These are phyloP conservation scores for Phanerochaete sordida DNA, from an alignment of 768 basidiomycete genomes.

Conservation along the genomic window DNA sequence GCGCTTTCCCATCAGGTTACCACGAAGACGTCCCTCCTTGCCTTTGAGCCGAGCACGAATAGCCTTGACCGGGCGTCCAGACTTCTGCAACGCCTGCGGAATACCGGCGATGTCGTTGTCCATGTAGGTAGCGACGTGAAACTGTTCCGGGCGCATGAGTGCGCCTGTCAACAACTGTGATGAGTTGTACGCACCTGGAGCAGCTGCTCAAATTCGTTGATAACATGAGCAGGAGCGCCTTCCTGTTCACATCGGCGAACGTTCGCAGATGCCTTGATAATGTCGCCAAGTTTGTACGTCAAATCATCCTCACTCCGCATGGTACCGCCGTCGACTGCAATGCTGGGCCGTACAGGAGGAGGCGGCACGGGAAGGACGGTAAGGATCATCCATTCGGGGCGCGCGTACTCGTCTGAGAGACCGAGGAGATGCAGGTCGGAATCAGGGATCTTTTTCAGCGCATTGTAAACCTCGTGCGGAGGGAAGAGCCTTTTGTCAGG, in stretches of 20 bases:
- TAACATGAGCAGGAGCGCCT: conserved; percentile 93
- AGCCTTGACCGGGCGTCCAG: conserved; percentile 95
- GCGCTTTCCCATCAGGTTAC: conserved; percentile 99
- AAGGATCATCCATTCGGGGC: conserved; percentile 99
- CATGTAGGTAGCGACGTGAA: conserved; percentile 99
- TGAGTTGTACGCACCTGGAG: conserved; percentile 65
- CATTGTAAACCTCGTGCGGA: conserved; percentile 85
- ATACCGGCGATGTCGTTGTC: conserved; percentile 99
- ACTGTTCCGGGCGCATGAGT: conserved; percentile 42
- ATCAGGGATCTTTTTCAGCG: conserved; percentile 94
- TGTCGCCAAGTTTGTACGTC: conserved; percentile 96
- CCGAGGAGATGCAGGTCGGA: conserved; percentile 86
- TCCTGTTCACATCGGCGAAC: conserved; percentile 93
- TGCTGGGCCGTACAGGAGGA: conserved; percentile 96
- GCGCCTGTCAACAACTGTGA: not conserved
- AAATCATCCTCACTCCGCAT: conserved; percentile 98
- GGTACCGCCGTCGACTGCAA: conserved; percentile 93
- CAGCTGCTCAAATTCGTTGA: conserved; percentile 93
- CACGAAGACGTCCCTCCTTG: conserved; percentile 96
- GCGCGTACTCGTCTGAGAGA: conserved; percentile 91
- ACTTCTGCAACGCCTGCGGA: conserved; percentile 95
- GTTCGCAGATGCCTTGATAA: conserved; percentile 92
- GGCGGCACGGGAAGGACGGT: conserved; percentile 98
- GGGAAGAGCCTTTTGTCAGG: conserved; percentile 82
- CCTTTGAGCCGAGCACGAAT: conserved; percentile 98